A percentile compares a stretch with the other conserved stretches of the same genome.
Evolutionary conservation across 2,329 filamentous ascomycete species (phyloP).

Genomic region (Elsinoe fawcettii): DNA sequence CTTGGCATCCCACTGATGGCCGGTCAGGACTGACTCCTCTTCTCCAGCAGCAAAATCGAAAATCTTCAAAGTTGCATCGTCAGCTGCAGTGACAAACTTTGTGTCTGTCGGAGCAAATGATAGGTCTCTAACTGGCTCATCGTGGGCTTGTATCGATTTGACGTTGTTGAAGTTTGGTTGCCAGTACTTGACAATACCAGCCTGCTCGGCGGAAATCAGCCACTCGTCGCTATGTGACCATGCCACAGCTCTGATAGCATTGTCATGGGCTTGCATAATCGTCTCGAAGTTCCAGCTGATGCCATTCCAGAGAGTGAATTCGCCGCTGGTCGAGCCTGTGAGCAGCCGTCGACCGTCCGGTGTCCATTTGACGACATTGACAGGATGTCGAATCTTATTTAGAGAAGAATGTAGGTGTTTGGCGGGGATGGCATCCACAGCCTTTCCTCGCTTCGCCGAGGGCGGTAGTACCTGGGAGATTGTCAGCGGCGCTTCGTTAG

Average conservation of each 20-base stretch:
- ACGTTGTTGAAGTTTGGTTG: conserved; percentile 99
- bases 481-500: conserved; percentile 13
- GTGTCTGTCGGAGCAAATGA: conserved; percentile 89
- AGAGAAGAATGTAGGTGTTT: conserved; percentile 96
- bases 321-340: conserved; percentile 90
- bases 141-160: conserved; percentile 84
- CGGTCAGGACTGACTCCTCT: conserved; percentile 74
- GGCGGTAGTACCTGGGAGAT: conserved; percentile 71
- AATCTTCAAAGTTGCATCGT: conserved; percentile 88
- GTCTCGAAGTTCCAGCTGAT: conserved; percentile 99
- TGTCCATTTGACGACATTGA: conserved; percentile 96
- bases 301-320: conserved; percentile 98
- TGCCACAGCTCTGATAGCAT: conserved; percentile 69
- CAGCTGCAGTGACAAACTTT: conserved; percentile 93
- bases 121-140: conserved; percentile 81
- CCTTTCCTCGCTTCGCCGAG: conserved; percentile 61
- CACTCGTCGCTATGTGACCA: conserved; percentile 97
- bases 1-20: conserved; percentile 98
- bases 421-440: conserved; percentile 83
- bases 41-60: conserved; percentile 87
- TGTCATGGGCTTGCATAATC: conserved; percentile 95
- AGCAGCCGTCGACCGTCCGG: conserved; percentile 86
- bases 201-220: conserved; percentile 91
- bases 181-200: conserved; percentile 96
- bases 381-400: conserved; percentile 95